These are phyloP conservation scores for Saccharomyces uvarum DNA, from an alignment of 1,139 yeast genomes.

Conservation along the genomic window DNA sequence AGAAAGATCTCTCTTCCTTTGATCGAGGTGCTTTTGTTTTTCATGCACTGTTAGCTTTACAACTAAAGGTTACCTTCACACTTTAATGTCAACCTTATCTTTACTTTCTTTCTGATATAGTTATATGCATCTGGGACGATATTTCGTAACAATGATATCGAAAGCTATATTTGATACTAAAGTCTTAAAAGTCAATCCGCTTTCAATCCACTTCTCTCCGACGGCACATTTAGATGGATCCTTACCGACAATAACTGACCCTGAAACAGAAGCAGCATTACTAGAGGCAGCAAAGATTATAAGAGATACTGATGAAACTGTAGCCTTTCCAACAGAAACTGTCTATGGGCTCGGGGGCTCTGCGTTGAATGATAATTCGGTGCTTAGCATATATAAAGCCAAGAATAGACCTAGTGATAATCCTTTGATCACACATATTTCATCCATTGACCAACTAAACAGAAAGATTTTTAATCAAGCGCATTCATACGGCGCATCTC, in stretches of 20 bases:
- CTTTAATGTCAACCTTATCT: neutral
- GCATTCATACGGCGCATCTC: constrained; percentile 9
- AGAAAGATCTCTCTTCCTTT: neutral
- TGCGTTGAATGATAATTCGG: constrained; percentile 66
- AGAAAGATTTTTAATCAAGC: constrained; percentile 38
- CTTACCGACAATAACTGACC: constrained; percentile 43
- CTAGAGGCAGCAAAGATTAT: constrained; percentile 53
- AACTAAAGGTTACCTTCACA: neutral
- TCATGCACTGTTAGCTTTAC: neutral
- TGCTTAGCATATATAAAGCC: constrained; percentile 68
- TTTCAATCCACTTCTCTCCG: constrained; percentile 35
- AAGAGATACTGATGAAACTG: constrained; percentile 46
- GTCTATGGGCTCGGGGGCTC: constrained; percentile 94
- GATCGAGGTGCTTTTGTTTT: neutral
- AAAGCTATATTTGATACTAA: constrained; percentile 31
- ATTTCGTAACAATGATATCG: constrained; percentile 1
- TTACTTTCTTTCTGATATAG: neutral
- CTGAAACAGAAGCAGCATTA: constrained; percentile 44
- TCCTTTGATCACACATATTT: constrained; percentile 83
- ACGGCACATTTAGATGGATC: constrained; percentile 31
- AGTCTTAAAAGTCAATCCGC: constrained; percentile 41
- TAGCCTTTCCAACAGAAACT: constrained; percentile 95
- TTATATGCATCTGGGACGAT: neutral
- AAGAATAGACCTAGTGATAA: constrained; percentile 93
- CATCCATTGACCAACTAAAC: constrained; percentile 65